Evolutionary conservation across 1,284 basidiomycete genomes (phyloP), one percentile per base, ranked within the genome.

Genomic region (Naganishia cerealis): DNA sequence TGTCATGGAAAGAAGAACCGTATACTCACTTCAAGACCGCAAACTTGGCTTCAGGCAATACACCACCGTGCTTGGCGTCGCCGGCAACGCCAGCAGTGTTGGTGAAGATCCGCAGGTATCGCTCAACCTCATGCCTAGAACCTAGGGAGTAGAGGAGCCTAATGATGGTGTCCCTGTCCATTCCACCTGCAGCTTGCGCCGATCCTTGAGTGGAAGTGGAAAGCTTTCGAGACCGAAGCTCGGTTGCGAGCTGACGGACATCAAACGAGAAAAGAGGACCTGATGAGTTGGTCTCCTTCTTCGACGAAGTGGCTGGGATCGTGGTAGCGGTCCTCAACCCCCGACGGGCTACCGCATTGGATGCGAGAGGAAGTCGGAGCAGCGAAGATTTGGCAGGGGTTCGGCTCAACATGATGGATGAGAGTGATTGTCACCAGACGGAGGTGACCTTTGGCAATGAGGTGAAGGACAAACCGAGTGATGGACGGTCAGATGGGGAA

Each of bases 71-170:
- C 70, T 79, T 75, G 6, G 75, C 67, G 24, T 76, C 71, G 29
- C 89, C 88, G 68, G 90, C 86, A 0, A 89, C 86, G 75, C 92
- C 88, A 13, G 91, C 90, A 48, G 91, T 88, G 33, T 90, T 88
- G 15, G 92, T 93, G 80, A 97, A 97, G 77, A 97, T 96, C 66
- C 94, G 89, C 57, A 97, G 88, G 83, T 97, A 94, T 73, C 94
- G 88, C 79, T 95, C 93, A 71, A 97, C 94, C 81, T 97, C 94
- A 73, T 92, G 90, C 77, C 94, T 92, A 33, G 91, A 92, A 58
- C 94, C 94, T 72, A 97, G 89, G 43, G 93, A 96, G 82, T 96
- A 96, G 53, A 97, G 85, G 24, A 97, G 84, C 62, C 94, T 89
- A 65, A 92, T 92, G 74, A 94, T 94, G 3, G 92, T 94, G 77